Percentiles rank a stretch among this genome's conserved stretches.
Conservation (phyloP, 1,284 basidiomycete species). For the Puccinia triticina region DNA sequence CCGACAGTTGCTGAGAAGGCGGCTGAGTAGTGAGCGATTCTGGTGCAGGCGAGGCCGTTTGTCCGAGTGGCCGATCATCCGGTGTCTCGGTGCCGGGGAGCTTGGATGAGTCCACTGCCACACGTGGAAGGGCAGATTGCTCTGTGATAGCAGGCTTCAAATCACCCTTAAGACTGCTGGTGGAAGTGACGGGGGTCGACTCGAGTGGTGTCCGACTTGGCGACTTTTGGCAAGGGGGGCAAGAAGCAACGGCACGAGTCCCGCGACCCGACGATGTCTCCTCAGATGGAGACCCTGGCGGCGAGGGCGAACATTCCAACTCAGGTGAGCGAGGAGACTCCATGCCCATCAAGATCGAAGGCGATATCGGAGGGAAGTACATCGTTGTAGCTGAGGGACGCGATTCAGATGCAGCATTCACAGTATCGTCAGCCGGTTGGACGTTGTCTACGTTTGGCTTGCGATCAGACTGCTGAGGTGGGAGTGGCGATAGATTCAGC, state of each 20-base stretch:
- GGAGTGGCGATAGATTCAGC: background rate
- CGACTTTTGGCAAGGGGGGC: slow-evolving; percentile 13
- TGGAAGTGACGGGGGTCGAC: slow-evolving; percentile 19
- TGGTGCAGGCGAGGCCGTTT: background rate
- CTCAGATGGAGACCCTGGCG: slow-evolving; percentile 6
- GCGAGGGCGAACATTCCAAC: slow-evolving; percentile 13
- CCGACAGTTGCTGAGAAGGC: background rate
- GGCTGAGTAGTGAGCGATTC: background rate
- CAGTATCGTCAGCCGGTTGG: background rate
- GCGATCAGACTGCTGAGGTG: background rate
- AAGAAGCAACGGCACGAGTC: background rate
- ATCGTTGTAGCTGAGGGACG: background rate
- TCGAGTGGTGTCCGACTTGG: slow-evolving; percentile 29
- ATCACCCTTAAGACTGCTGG: slow-evolving; percentile 2
- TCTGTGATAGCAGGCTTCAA: background rate
- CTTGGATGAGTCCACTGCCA: background rate
- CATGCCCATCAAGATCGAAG: slow-evolving; percentile 38
- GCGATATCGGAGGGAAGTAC: slow-evolving; percentile 51
- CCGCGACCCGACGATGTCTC: background rate
- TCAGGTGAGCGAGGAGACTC: background rate
- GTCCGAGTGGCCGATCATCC: background rate
- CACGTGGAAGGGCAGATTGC: background rate
- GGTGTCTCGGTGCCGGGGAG: background rate
- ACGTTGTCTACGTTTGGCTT: background rate
- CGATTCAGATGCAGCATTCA: background rate